phyloP scores from a whole-genome alignment of 139 green algal species.

The Chara braunii region DNA sequence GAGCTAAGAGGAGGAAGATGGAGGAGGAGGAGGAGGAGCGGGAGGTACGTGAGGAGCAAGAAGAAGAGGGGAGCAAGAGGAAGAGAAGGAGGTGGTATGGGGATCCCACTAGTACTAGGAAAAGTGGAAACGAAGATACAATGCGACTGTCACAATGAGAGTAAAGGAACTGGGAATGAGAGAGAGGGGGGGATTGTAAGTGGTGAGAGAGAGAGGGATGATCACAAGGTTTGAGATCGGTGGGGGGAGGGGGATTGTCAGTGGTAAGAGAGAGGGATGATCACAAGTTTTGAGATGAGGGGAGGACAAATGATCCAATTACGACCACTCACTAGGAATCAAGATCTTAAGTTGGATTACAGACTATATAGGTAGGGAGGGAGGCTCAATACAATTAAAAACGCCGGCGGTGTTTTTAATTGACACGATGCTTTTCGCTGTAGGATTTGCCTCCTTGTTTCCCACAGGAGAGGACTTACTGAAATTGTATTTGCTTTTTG shows the following conservation, averaged over 20 bases:
- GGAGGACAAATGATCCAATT: background rate
- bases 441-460: too few species aligned
- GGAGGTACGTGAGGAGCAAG: slow-evolving; percentile 4
- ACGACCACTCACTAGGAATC: too few species aligned
- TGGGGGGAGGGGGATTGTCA: background rate
- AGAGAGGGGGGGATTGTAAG: background rate
- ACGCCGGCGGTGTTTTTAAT: too few species aligned
- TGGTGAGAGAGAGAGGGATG: background rate
- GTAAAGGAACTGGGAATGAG: background rate
- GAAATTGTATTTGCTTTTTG: too few species aligned
- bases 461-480: too few species aligned
- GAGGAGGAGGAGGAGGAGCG: background rate
- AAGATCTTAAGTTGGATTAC: too few species aligned
- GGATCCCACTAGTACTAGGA: background rate
- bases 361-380: too few species aligned
- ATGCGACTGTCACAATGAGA: background rate
- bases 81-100: too few species aligned
- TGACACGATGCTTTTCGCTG: too few species aligned
- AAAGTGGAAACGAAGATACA: background rate
- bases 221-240: background rate
- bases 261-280: background rate
- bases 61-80: too few species aligned
- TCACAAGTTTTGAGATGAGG: background rate
- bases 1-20: background rate
- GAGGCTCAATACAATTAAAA: too few species aligned